Evolutionary conservation across 2,329 filamentous ascomycete genomes (phyloP).

Genomic region (Myriosclerotinia duriaeana): DNA sequence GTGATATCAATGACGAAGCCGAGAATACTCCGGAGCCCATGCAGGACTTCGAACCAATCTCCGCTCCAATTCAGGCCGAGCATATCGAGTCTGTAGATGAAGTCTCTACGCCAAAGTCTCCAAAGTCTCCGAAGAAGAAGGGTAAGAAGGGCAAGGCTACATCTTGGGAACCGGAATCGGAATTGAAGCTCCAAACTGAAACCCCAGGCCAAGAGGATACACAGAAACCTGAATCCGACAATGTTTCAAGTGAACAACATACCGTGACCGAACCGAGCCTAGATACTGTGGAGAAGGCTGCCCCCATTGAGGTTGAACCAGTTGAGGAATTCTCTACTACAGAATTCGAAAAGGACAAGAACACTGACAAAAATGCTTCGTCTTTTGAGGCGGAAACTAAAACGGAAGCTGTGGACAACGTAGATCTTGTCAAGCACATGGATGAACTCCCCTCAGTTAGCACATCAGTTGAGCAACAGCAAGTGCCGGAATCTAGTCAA

Average conservation of each 20-base stretch:
- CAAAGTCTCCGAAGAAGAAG: slow-evolving; percentile 31
- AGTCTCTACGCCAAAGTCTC: slow-evolving; percentile 21
- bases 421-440: not conserved
- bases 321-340: not conserved
- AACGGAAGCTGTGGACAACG: not conserved
- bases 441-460: slow-evolving; percentile 2
- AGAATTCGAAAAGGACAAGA: not conserved
- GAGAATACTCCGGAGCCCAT: slow-evolving; percentile 21
- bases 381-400: not conserved
- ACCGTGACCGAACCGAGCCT: not conserved
- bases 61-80: slow-evolving; percentile 1
- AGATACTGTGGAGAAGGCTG: slow-evolving; percentile 1
- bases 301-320: not conserved
- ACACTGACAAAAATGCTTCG: not conserved
- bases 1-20: slow-evolving; percentile 17
- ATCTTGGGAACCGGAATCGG: not conserved
- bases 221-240: not conserved
- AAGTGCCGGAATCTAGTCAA: slow-evolving; percentile 15
- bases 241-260: slow-evolving; percentile 23
- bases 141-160: slow-evolving; percentile 15
- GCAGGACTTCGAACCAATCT: slow-evolving; percentile 12
- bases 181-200: not conserved
- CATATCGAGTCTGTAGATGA: slow-evolving; percentile 11
- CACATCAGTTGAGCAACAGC: not conserved
- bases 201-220: not conserved